Conservation (phyloP, 2,329 filamentous ascomycete genomes). For the Ceratocystiopsis sp. region DNA sequence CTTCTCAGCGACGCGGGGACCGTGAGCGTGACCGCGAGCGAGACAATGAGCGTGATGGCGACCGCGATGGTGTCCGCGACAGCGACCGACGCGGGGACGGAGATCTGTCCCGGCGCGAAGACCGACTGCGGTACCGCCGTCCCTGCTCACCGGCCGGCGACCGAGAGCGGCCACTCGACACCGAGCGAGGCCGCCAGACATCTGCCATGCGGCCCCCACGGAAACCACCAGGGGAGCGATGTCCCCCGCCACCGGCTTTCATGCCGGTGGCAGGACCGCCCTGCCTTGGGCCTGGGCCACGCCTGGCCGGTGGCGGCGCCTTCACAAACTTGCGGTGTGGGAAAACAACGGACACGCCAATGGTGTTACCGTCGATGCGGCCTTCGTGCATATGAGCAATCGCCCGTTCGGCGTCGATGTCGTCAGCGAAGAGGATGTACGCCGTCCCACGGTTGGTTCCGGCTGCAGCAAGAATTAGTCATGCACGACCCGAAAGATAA, state of each 20-base stretch:
- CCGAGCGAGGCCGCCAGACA: conserved; percentile 41
- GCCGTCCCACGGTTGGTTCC: conserved; percentile 87
- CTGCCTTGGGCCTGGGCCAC: conserved; percentile 43
- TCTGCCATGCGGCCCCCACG: conserved; percentile 8
- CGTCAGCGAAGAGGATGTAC: conserved; percentile 69
- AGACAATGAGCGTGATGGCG: not conserved
- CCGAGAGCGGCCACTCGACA: conserved; percentile 28
- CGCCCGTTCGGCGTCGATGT: conserved; percentile 67
- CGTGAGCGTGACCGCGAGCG: not conserved
- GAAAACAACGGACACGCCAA: conserved; percentile 79
- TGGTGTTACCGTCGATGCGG: conserved; percentile 67
- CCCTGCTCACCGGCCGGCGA: conserved; percentile 10
- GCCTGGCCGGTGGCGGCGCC: conserved; percentile 55
- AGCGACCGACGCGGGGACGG: conserved; percentile 16
- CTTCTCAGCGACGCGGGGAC: not conserved
- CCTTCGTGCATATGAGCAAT: conserved; percentile 97
- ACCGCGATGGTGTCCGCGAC: conserved; percentile 6
- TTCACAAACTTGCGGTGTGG: conserved; percentile 69
- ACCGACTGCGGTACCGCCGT: conserved; percentile 28
- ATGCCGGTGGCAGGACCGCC: conserved; percentile 21
- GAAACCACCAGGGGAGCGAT: too few relatives aligned
- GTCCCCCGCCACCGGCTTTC: not conserved
- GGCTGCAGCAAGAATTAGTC: conserved; percentile 1
- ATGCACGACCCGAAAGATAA: not conserved
- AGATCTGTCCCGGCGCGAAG: conserved; percentile 21